Evolutionary conservation across 2,329 filamentous ascomycete species (phyloP), one percentile per base, ranked within the genome.

Genomic region (Colletotrichum gloeosporioides): DNA sequence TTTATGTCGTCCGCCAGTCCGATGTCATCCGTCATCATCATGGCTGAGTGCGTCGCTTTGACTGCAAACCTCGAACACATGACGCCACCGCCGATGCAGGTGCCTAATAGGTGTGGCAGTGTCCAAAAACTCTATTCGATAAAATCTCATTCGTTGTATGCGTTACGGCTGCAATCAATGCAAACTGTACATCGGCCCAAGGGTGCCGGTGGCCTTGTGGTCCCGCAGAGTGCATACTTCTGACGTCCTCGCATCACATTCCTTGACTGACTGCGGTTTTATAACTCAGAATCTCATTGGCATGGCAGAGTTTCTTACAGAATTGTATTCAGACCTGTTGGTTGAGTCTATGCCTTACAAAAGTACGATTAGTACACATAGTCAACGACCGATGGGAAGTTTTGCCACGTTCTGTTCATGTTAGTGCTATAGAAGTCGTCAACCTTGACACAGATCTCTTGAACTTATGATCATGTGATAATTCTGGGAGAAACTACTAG

Each of bases 401-500:
- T 18, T 18, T 4, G 2, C 36, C 36, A 9, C 8, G 4, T 39
- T 39, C 8, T 39, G 4, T 39, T 39, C 2, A 9, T 39, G 2
- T 18, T 9, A 39, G 2, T 8, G 3, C 6, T 10, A 2, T 4
- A 44, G 2, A 3, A n/a, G 18, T 0, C 39, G 3, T n/a, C 18
- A 2, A 44, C 0, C 18, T 1, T 44, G 8, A 10, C 18, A 1
- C 18, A n/a, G 18, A 44, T 5, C 1, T 10, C 36, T 10, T n/a
- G 8, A 44, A 1, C 8, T 44, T 44, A 4, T 44, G 39, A 44
- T n/a, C 39, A 0, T 44, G 18, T n/a, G 18, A 44, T 1, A 44
- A 0, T 0, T 44, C 8, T 4, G 2, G 3, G 39, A 44, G 39
- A 44, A 3, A 44, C 5, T 0, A 44, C 5, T 0, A 44, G 39